Evolutionary conservation across 106 monocot species (phyloP), one percentile per base, ranked within the genome.

Genomic region (Gastrodia elata): DNA sequence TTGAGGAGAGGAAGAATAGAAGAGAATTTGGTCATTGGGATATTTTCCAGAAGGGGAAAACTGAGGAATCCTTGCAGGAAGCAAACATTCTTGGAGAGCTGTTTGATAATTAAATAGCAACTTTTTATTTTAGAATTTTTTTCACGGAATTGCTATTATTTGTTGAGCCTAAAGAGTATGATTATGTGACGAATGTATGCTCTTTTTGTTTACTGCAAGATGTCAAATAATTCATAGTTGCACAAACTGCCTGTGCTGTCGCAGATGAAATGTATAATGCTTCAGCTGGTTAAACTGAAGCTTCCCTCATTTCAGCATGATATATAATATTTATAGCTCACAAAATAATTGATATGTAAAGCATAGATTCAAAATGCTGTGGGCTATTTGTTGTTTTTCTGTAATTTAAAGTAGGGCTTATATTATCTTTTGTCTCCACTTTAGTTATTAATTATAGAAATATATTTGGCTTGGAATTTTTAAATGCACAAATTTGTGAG

Each of bases 1-100:
- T 88, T 2, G 87, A 94, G 77, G 91, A 91, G 56, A 44, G 94
- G 7, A 87, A 77, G 55, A 82, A 34, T 18, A 87, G 85, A 70
- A 87, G 71, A 72, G 89, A 91, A 72, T 70, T 77, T 57, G 78
- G 75, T 41, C 26, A 15, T 0, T 26, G 14, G 46, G 89, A 91
- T 77, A 64, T 94, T n/a, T 84, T 94, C 56, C 80, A 85, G 33
- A 82, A 80, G 44, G 72, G 48, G 14, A 39, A 38, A 55, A 33
- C 57, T 9, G 82, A 82, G 52, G 65, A 70, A 39, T 68, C 67
- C 13, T 26, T 39, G 41, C n/a, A n/a, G n/a, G 76, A 71, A 41
- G 27, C 78, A 24, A 84, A 79, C 72, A 41, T 79, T 57, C 44
- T 88, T 28, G 79, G 71, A 73, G 44, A 74, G 56, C 30, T 82